Evolutionary conservation across 441 rosid species (phyloP), one percentile per base, ranked within the genome.

Genomic region (Biscutella laevigata): DNA sequence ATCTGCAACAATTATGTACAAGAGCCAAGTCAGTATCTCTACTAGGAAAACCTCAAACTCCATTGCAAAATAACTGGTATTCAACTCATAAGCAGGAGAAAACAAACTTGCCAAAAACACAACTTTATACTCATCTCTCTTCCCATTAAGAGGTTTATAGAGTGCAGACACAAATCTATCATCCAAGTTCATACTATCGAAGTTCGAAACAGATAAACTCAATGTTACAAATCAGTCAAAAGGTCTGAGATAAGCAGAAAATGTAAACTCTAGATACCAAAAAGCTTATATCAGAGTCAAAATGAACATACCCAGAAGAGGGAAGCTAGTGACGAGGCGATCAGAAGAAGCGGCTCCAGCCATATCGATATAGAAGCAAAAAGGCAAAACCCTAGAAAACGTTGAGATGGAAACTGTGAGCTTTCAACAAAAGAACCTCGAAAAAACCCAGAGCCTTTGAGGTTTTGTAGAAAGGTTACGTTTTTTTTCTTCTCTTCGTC

Each of bases 291-390:
- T 57, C 26, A 32, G 34, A 6, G 26, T 33, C 4, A 35, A 55
- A 46, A 32, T 32, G 59, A 53, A 61, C 71, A 66, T 58, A 68
- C 76, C 80, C 64, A 74, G 68, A 59, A 64, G 73, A 73, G 75
- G 58, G 43, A 70, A 75, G 58, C 35, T 36, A 41, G 68, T 8
- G 66, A 47, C 70, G 79, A 74, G 70, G 69, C 80, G 78, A 71
- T 79, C 85, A 41, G 85, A 63, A 7, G 79, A 72, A 53, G 71
- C 45, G 19, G 64, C 71, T 20, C 72, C 65, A 24, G 68, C 68
- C 86, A 80, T 43, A 2, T 37, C 47, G 44, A 56, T 11, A 35
- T 29, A 52, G n/a, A 45, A 9, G 9, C 22, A 15, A 14, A 33
- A 10, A 22, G 13, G 22, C 40, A 32, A 62, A 74, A 58, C 77